Base-by-base conservation (phyloP, 805 yeast genomes). In the Candida hungchunana region DNA sequence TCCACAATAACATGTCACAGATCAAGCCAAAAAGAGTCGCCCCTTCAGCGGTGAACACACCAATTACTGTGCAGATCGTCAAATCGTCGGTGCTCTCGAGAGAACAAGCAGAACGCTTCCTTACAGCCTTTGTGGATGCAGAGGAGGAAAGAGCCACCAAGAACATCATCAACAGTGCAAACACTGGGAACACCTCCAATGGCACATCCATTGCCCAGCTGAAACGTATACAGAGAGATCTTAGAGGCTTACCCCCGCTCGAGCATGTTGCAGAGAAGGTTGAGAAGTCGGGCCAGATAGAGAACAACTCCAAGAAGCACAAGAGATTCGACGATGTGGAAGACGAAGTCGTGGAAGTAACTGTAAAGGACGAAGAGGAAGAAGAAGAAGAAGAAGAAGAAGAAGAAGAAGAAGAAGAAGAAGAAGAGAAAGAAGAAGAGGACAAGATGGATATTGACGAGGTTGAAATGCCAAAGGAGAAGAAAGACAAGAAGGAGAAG, bases 181-280 rank as follows among this genome's bases (percentile, higher is more conserved):
- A 37, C 23, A 36, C 15, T 31, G 38, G 28, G 25, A 36, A 59
- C 25, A 51, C 60, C 33, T 29, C 36, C 5, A 36, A 34, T 25
- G 57, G 34, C 36, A 56, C 53, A 16, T 56, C 66, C 5, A 18
- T 66, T 9, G 53, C 83, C 39, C 95, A 84, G 63, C 65, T 85
- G 50, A 72, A 68, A 50, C 71, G 95, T 55, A 65, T 83, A 26
- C 90, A 81, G 54, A 72, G 95, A 60, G 86, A 82, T 44, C 72
- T 84, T 46, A 67, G 87, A 47, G 95, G 95, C 1, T 68, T 85
- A 39, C 90, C 94, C 8, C 94, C 95, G 25, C 37, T 56, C 40
- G 60, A 56, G 20, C 27, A 45, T 3, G 33, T 29, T 8, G 29
- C 23, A 7, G 23, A 18, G 26, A 20, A 10, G 18, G 12, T 18